Base-by-base conservation (phyloP, 2,329 filamentous ascomycete genomes). In the Lecanicillium sp. region DNA sequence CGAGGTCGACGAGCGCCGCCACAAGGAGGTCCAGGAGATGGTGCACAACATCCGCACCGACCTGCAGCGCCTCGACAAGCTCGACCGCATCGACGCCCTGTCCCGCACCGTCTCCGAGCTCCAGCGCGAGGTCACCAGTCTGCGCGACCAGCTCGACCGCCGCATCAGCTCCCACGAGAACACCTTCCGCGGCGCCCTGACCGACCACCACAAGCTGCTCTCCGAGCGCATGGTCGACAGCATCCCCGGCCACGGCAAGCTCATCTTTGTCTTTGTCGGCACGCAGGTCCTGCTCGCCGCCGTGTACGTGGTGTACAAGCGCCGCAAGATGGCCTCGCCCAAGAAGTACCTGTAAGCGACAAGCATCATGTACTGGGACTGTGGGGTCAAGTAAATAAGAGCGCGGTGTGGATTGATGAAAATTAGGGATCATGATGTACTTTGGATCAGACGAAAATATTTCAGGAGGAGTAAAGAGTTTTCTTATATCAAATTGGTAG, bases 341-440 rank as follows among this genome's bases (percentile, higher is more conserved):
- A 95, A 95, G 77, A 96, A 96, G 71, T 96, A 90, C 66, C 70
- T 95, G 62, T 95, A 73, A 60, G 47, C 23, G 17, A n/a, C n/a
- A n/a, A n/a, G n/a, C n/a, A n/a, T n/a, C n/a, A n/a, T n/a, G n/a
- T n/a, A n/a, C n/a, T n/a, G n/a, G n/a, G n/a, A n/a, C n/a, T n/a
- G n/a, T n/a, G n/a, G n/a, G n/a, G n/a, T n/a, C n/a, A n/a, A n/a
- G n/a, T n/a, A n/a, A n/a, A n/a, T n/a, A n/a, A n/a, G n/a, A n/a
- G n/a, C n/a, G n/a, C n/a, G n/a, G n/a, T n/a, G n/a, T n/a, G n/a
- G n/a, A n/a, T n/a, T n/a, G n/a, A n/a, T n/a, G n/a, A n/a, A n/a
- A n/a, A n/a, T n/a, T n/a, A n/a, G n/a, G n/a, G n/a, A n/a, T n/a
- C n/a, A n/a, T n/a, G n/a, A n/a, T n/a, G n/a, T n/a, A n/a, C n/a